Conservation (phyloP, 768 basidiomycete genomes). For the Boletus vinaceobasis region DNA sequence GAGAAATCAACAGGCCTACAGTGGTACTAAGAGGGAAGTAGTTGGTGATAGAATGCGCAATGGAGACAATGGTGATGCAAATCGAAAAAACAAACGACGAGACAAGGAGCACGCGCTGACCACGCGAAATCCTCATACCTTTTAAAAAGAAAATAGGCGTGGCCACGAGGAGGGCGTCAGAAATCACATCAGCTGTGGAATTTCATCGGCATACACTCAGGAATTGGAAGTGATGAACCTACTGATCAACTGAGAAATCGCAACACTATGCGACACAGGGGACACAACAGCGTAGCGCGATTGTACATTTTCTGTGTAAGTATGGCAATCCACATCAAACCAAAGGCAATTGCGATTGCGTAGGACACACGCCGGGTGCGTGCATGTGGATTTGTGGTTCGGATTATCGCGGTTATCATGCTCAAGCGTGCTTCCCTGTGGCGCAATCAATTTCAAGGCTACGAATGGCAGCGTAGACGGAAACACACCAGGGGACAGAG, state of each 20-base stretch:
- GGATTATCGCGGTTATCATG: slow-evolving; percentile 11
- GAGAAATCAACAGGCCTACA: slow-evolving; percentile 3
- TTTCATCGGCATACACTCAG: neutral
- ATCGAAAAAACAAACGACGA: slow-evolving; percentile 22
- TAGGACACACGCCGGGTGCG: neutral
- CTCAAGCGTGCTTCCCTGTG: slow-evolving; percentile 17
- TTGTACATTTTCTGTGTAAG: slow-evolving; percentile 3
- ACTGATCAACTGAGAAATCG: slow-evolving; percentile 16
- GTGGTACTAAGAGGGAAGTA: slow-evolving; percentile 1
- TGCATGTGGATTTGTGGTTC: slow-evolving; percentile 3
- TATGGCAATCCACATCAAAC: slow-evolving; percentile 12
- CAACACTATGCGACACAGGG: neutral
- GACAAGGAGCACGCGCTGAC: slow-evolving; percentile 13
- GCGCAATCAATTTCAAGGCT: neutral
- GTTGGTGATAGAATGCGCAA: slow-evolving; percentile 10
- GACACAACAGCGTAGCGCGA: neutral
- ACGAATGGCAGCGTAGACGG: neutral
- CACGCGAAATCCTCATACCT: slow-evolving; percentile 10
- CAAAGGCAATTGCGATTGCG: slow-evolving; percentile 6
- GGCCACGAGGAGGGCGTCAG: slow-evolving; percentile 14
- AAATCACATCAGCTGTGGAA: slow-evolving; percentile 17
- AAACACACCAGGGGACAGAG: slow-evolving; percentile 12
- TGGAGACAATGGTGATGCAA: slow-evolving; percentile 17
- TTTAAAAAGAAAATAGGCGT: slow-evolving; percentile 15
- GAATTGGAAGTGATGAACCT: neutral